Evolutionary conservation across 1,284 basidiomycete genomes (phyloP), one percentile per base, ranked within the genome.

Genomic region (Leccinum insolens): DNA sequence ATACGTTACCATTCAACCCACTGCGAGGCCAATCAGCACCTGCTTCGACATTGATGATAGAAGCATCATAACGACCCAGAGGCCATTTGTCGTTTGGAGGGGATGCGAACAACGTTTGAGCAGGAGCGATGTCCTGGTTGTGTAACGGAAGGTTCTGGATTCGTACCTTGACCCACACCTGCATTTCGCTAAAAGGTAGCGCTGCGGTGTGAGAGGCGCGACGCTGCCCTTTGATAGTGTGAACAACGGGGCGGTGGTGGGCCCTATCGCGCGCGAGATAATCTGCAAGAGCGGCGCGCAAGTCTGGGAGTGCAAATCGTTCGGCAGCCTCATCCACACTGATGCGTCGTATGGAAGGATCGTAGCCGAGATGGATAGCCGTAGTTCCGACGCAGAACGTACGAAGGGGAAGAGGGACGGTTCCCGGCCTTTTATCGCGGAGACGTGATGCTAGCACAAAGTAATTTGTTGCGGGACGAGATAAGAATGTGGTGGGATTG

Each of bases 51-150:
- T 63, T 63, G 49, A 63, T 39, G 9, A 63, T 57, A 17, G 62
- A 15, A 14, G 62, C 62, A 57, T 63, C 34, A 37, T 63, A 63
- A 7, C 22, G 22, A 7, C 34, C 62, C 9, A 57, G 22, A 25
- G 34, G 6, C 62, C 62, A 63, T 39, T 63, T 3, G 3, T 52
- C 12, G 7, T 52, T 41, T 41, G 39, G 39, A 41, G 62, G 46
- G 31, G 62, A 63, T 22, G 11, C 52, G n/a, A 63, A 57, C 12
- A 63, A 22, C 2, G 34, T 63, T 57, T 63, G 52, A 37, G 62
- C 34, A 39, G 62, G 62, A 5, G 34, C 15, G 7, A 63, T 39
- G 4, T 63, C 52, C 3, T 28, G 49, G 15, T 57, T 15, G 20
- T 63, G 49, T 8, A 63, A 39, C 15, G 52, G 59, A n/a, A 60